phyloP scores from a whole-genome alignment of 2,329 filamentous ascomycete genomes.

The Sarocladium oryzae region DNA sequence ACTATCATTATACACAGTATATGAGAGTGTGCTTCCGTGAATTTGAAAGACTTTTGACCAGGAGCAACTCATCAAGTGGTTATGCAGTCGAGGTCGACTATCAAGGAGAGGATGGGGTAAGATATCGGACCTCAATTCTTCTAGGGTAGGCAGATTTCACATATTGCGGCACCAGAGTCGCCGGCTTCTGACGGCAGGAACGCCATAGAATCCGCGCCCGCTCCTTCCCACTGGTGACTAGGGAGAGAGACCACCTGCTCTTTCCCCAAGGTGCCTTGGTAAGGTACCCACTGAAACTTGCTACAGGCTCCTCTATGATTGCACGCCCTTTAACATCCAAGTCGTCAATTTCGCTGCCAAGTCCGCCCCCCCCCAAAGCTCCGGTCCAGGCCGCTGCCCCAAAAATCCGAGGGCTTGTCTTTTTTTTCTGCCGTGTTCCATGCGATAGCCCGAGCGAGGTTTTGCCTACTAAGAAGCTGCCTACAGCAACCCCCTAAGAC shows the following conservation, averaged over 20 bases:
- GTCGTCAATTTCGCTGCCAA: neutral
- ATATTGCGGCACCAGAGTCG: neutral
- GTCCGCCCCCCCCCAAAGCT: neutral
- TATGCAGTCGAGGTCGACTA: too few relatives aligned
- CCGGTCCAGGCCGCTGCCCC: neutral
- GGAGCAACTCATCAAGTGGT: too few relatives aligned
- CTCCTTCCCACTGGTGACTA: neutral
- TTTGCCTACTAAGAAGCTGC: too few relatives aligned
- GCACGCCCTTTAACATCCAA: neutral
- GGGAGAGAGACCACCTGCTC: too few relatives aligned
- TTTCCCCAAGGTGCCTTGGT: too few relatives aligned
- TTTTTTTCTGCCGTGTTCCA: constrained; percentile 5
- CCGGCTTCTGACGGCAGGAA: neutral
- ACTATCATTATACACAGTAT: too few relatives aligned
- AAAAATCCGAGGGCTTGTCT: neutral
- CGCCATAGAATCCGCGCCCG: neutral
- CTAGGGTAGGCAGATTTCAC: too few relatives aligned
- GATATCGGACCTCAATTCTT: too few relatives aligned
- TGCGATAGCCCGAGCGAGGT: neutral
- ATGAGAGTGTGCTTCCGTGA: too few relatives aligned
- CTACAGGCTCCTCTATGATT: neutral
- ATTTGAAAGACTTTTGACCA: too few relatives aligned
- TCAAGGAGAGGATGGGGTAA: too few relatives aligned
- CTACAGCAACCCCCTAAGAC: too few relatives aligned
- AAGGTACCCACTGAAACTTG: neutral